Base-by-base conservation (phyloP, 371 early-diverging fungal species). In the Rhizopus sp. region DNA sequence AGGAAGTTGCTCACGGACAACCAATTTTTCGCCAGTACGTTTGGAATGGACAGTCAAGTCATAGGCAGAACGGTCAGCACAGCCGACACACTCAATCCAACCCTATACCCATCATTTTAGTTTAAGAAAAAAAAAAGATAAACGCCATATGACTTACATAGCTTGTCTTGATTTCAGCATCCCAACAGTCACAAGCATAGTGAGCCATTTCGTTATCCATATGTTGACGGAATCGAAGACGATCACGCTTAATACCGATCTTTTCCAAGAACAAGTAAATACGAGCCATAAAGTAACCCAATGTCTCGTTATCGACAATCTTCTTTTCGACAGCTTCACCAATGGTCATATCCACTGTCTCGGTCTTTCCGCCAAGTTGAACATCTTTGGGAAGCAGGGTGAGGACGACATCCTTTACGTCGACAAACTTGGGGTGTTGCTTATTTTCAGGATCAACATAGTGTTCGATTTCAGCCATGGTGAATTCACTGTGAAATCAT, bases 121-220 rank as follows among this genome's bases (percentile, higher is more conserved):
- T 7, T 46, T 46, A 23, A 9, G 7, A 52, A 37, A 33, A n/a
- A n/a, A n/a, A n/a, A 38, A 39, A 13, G 17, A 50, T 0, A 29
- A 17, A 46, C 9, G 7, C 1, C 7, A 7, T 29, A 13, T 12
- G 17, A 42, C 81, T 50, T 71, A 80, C 82, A 60, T 90, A 92
- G 66, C 89, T 89, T 63, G 87, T 90, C 62, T 90, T 75, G 68
- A 97, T 96, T 78, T 98, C 98, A 51, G 97, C 97, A 75, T 98
- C 98, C 97, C 97, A 98, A 84, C 99, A 99, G 81, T 98, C 99
- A 74, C 91, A 90, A 13, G 99, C 99, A 72, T 99, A 99, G 83
- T 99, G 99, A 33, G 99, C 99, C 99, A 99, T 99, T 83, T 99
- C 99, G 80, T 99, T 99, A 46, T 85, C 81, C 91, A 99, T 92